phyloP scores from a whole-genome alignment of 768 basidiomycete genomes.

The Hortiboletus flavorubellus region DNA sequence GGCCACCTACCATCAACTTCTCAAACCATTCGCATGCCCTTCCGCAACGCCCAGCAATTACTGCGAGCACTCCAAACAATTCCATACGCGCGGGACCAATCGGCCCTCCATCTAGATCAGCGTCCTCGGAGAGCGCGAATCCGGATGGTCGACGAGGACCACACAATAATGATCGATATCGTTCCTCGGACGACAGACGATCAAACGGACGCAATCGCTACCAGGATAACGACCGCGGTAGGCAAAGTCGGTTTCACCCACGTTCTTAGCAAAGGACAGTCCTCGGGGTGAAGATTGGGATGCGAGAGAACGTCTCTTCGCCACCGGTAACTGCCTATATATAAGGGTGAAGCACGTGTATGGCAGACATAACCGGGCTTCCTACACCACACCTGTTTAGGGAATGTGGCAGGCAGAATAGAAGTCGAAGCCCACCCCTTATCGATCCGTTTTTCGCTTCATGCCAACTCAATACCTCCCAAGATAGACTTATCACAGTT shows the following conservation, averaged over 20 bases:
- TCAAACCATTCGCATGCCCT: slow-evolving; percentile 5
- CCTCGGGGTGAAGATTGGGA: not conserved
- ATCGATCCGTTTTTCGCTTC: not conserved
- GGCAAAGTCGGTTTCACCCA: slow-evolving; percentile 4
- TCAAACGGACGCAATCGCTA: slow-evolving; percentile 7
- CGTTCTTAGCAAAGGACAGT: slow-evolving; percentile 1
- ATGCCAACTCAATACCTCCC: not conserved
- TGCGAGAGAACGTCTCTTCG: not conserved
- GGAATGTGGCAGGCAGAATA: not conserved
- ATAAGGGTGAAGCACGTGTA: not conserved
- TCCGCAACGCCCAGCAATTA: slow-evolving; percentile 15
- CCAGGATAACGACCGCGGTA: slow-evolving; percentile 6
- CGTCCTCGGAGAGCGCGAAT: slow-evolving; percentile 11
- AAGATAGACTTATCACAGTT: not conserved
- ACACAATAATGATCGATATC: slow-evolving; percentile 14
- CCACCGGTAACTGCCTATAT: not conserved
- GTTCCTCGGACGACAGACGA: slow-evolving; percentile 18
- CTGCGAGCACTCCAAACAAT: not conserved
- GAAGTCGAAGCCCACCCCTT: not conserved
- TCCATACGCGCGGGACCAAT: slow-evolving; percentile 19
- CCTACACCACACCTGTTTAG: not conserved
- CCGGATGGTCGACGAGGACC: slow-evolving; percentile 21
- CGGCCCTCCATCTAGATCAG: slow-evolving; percentile 15
- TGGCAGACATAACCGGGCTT: not conserved
- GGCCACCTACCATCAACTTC: not conserved